Evolutionary conservation across 805 yeast genomes (phyloP).

Genomic region (Candida orba): DNA sequence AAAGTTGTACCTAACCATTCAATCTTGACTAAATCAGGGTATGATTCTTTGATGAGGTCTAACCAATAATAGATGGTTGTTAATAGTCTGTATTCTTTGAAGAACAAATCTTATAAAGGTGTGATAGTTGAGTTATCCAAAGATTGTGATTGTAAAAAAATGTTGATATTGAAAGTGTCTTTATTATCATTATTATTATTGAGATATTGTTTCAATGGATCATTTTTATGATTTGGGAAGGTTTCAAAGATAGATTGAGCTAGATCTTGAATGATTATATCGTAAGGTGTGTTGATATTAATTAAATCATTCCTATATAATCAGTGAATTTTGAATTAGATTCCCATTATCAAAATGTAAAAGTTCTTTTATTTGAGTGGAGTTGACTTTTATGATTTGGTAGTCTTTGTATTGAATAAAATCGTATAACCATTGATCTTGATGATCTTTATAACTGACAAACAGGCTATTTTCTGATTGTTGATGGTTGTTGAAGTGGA

Average conservation of each 20-base stretch:
- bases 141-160: conserved; percentile 7
- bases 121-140: neutral
- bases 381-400: conserved; percentile 15
- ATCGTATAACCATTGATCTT: no score
- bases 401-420: conserved; percentile 13
- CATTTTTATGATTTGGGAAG: conserved; percentile 29
- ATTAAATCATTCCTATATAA: conserved; percentile 20
- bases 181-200: no score
- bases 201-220: conserved; percentile 4
- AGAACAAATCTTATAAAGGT: conserved; percentile 46
- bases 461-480: no score
- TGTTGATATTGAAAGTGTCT: neutral
- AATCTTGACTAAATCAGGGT: conserved; percentile 53
- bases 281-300: conserved; percentile 1
- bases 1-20: conserved; percentile 69
- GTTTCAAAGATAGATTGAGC: conserved; percentile 51
- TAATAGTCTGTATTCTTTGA: conserved; percentile 61
- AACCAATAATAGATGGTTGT: conserved; percentile 69
- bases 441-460: no score
- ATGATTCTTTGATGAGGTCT: conserved; percentile 49
- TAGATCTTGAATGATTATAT: conserved; percentile 47
- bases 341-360: conserved; percentile 42
- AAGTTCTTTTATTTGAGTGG: no score
- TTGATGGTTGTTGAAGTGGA: no score
- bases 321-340: conserved; percentile 39